phyloP scores from a whole-genome alignment of 352 stramenopile genomes.

The Globisporangium camurandrum region DNA sequence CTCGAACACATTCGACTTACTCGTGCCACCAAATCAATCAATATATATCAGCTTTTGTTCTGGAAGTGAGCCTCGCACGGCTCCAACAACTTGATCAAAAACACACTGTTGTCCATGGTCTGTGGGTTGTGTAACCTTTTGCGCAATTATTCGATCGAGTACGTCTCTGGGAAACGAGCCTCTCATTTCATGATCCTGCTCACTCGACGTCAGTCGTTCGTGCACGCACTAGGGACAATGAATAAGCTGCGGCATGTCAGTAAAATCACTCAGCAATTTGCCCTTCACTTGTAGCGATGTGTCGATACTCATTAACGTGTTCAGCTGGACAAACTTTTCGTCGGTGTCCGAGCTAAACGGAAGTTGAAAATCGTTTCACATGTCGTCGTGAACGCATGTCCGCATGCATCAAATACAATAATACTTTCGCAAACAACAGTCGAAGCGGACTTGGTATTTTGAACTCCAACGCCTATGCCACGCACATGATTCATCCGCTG shows the following conservation, averaged over 20 bases:
- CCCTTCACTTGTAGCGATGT: not conserved
- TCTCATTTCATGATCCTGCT: conserved; percentile 1
- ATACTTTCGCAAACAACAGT: conserved; percentile 22
- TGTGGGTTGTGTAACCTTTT: not conserved
- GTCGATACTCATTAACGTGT: not conserved
- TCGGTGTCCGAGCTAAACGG: not conserved
- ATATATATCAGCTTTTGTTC: conserved; percentile 20
- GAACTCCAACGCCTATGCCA: conserved; percentile 10
- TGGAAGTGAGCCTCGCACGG: not conserved
- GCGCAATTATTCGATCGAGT: conserved; percentile 12
- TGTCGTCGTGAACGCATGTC: conserved; percentile 11
- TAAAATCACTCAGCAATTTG: not conserved
- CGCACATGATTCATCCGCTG: conserved; percentile 12
- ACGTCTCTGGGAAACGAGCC: conserved; percentile 8
- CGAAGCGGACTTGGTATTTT: conserved; percentile 22
- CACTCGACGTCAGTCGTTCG: no score
- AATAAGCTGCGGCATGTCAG: not conserved
- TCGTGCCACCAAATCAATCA: conserved; percentile 20
- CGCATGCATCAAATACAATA: conserved; percentile 11
- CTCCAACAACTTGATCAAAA: not conserved
- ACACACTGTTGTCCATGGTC: not conserved
- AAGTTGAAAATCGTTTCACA: conserved; percentile 12
- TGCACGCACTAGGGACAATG: conserved; percentile 1
- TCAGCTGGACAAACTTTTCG: not conserved
- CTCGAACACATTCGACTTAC: conserved; percentile 23